Percentiles rank a stretch among this genome's conserved stretches.
Evolutionary conservation across 148 eudicot genomes (phyloP).

Genomic region (Persicaria maculosa): DNA sequence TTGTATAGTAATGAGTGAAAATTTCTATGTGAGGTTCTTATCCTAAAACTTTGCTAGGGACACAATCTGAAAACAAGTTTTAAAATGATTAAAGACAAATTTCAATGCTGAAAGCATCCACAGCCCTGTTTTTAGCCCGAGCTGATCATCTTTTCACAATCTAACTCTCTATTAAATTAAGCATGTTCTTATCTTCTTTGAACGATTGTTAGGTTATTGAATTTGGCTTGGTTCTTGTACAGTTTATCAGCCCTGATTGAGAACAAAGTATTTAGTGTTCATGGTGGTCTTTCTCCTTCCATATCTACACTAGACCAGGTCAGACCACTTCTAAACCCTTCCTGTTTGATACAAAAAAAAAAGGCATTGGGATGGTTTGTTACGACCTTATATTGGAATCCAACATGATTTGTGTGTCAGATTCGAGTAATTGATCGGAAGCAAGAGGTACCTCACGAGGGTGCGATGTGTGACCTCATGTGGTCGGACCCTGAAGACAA

Average conservation of each 20-base stretch:
- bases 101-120: not conserved
- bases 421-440: slow-evolving; percentile 83
- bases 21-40: too few relatives aligned
- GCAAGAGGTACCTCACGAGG: slow-evolving; percentile 95
- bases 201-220: not conserved
- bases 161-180: not conserved
- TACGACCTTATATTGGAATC: not conserved
- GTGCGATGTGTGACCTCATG: slow-evolving; percentile 95
- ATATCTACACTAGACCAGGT: slow-evolving; percentile 88
- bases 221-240: slow-evolving; percentile 16
- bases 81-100: too few relatives aligned
- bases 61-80: too few relatives aligned
- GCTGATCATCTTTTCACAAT: not conserved
- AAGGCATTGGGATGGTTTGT: not conserved
- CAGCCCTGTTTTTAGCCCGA: not conserved
- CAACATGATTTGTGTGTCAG: slow-evolving; percentile 26
- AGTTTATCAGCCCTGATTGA: slow-evolving; percentile 96
- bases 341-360: not conserved
- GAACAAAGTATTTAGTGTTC: slow-evolving; percentile 86
- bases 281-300: slow-evolving; percentile 90
- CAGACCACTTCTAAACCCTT: not conserved
- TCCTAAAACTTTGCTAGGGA: too few relatives aligned
- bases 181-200: too few relatives aligned
- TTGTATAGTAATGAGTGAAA: not conserved
- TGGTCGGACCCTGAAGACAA: slow-evolving; percentile 96